Evolutionary conservation across 2,329 filamentous ascomycete genomes (phyloP), one percentile per base, ranked within the genome.

Genomic region (Aureobasidium sp.): DNA sequence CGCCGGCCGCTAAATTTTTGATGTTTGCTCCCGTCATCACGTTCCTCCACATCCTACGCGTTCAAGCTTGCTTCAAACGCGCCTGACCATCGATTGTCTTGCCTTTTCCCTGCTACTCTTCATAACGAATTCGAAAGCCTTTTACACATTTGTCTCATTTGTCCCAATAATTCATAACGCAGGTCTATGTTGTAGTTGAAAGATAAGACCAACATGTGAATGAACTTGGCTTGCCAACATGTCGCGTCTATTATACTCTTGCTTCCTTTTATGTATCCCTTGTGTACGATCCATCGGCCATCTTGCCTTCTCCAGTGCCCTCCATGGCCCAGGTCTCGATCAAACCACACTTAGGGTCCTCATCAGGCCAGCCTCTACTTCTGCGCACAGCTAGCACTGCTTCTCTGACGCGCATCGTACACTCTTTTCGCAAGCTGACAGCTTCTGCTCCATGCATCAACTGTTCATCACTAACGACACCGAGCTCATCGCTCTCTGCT

Each of bases 341-440:
- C 32, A 92, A 75, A 9, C 86, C 88, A 52, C 86, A 82, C 66
- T 88, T 86, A 0, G 89, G 86, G 67, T 96, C 90, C 67, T 95
- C 88, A 63, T 96, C 91, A 0, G 88, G 83, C 64, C 88, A 84
- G 1, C 91, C 92, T 62, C 88, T 77, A 48, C 81, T 81, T 65
- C 84, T 80, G 64, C 93, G 82, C 27, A 97, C 81, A 68, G 90
- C 90, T 57, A 93, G 75, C 3, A 99, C 87, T 71, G 95, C 88
- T 61, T 88, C 82, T 53, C 94, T 82, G 37, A 97, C 84, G 63
- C 87, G 82, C 72, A 81, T 81, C 2, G 93, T 91, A 53, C 93
- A 90, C 73, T 96, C 90, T 59, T 89, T 85, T 63, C 94, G 81
- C 65, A 95, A 77, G 66, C 86, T 81, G 59, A 88, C 81, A 0